phyloP scores from a whole-genome alignment of 2,329 filamentous ascomycete species.

The Monilinia vaccinii-corymbosi region DNA sequence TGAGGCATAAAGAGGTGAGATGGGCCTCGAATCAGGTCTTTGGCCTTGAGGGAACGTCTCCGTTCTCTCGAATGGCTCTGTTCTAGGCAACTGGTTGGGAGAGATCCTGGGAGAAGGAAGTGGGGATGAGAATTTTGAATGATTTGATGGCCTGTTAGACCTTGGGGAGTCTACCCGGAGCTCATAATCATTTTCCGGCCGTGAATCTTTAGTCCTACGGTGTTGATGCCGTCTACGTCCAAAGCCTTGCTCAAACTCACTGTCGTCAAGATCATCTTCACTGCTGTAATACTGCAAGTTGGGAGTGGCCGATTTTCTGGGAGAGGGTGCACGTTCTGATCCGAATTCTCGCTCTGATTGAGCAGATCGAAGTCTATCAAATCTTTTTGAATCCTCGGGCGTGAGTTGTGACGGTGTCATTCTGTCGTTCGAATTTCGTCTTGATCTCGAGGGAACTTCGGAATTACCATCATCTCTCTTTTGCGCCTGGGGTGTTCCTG shows the following conservation, averaged over 20 bases:
- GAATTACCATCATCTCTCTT: conserved; percentile 17
- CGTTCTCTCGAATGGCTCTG: conserved; percentile 21
- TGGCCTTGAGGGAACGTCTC: conserved; percentile 22
- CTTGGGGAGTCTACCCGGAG: conserved; percentile 18
- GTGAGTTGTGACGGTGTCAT: conserved; percentile 19
- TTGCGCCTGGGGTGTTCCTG: conserved; percentile 17
- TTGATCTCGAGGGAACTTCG: conserved; percentile 14
- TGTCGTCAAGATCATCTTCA: conserved; percentile 25
- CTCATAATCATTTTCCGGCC: conserved; percentile 17
- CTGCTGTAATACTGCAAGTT: conserved; percentile 21
- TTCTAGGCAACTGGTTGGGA: conserved; percentile 20
- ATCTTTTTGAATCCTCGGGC: conserved; percentile 17
- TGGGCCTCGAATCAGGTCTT: conserved; percentile 16
- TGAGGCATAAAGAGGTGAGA: conserved; percentile 22
- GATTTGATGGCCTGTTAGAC: conserved; percentile 20
- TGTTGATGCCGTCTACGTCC: conserved; percentile 12
- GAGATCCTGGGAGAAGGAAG: conserved; percentile 26
- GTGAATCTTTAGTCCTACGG: conserved; percentile 10
- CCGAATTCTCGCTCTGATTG: conserved; percentile 15
- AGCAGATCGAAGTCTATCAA: conserved; percentile 17
- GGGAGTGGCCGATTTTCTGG: conserved; percentile 18
- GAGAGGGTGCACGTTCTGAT: conserved; percentile 15
- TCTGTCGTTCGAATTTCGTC: conserved; percentile 21
- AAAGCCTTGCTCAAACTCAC: conserved; percentile 20
- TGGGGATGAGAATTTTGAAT: conserved; percentile 20